Conservation (phyloP, 1,284 basidiomycete species). For the Coniophora puteana region DNA sequence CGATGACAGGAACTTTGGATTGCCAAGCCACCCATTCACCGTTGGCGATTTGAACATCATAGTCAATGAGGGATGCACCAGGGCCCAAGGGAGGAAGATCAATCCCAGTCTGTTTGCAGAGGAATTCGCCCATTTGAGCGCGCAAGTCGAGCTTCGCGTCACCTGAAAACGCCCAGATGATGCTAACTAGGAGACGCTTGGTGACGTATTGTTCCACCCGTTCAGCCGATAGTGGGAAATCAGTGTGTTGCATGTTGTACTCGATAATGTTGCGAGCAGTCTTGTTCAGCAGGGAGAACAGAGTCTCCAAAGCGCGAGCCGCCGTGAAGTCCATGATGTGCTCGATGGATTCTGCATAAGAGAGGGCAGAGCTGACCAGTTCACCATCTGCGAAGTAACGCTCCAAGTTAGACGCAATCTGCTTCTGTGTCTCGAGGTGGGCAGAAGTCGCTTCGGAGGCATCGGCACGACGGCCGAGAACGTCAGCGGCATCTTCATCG, state of each 20-base stretch:
- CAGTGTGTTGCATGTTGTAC: constrained; percentile 92
- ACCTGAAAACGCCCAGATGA: constrained; percentile 98
- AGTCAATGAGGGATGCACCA: constrained; percentile 91
- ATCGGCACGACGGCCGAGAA: constrained; percentile 57
- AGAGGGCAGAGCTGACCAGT: constrained; percentile 77
- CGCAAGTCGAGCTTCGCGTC: constrained; percentile 91
- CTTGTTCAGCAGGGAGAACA: constrained; percentile 98
- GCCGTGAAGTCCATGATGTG: constrained; percentile 99
- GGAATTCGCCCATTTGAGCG: constrained; percentile 86
- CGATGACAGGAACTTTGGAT: constrained; percentile 87
- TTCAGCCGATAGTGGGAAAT: constrained; percentile 87
- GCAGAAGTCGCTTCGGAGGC: constrained; percentile 53
- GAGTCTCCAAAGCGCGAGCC: constrained; percentile 89
- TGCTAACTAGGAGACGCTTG: constrained; percentile 87
- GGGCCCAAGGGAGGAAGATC: constrained; percentile 78
- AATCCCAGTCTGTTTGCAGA: constrained; percentile 83
- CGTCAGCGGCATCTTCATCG: constrained; percentile 78
- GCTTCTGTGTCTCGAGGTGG: constrained; percentile 76
- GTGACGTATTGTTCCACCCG: constrained; percentile 88
- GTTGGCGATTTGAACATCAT: constrained; percentile 83
- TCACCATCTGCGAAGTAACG: constrained; percentile 83
- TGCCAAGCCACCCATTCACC: constrained; percentile 95
- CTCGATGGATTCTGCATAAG: constrained; percentile 78
- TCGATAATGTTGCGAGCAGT: constrained; percentile 91
- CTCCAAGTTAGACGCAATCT: constrained; percentile 75